These are phyloP conservation scores for Psilocybe tampanensis DNA, from an alignment of 768 basidiomycete genomes.

Conservation along the genomic window DNA sequence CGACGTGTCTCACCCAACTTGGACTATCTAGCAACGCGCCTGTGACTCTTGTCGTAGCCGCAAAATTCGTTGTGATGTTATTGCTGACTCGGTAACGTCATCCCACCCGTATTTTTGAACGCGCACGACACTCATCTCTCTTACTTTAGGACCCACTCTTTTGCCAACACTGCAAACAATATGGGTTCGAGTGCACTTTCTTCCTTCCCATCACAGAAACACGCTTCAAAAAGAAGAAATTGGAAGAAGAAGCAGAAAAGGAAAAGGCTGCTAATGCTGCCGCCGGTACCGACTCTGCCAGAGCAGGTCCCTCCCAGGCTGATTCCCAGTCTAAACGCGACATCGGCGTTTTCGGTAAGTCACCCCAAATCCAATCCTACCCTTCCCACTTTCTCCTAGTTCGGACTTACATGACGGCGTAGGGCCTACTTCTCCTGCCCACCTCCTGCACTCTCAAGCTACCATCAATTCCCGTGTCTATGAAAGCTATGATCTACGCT, in stretches of 20 bases:
- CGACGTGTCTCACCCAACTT: background rate
- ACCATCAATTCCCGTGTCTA: slow-evolving; percentile 84
- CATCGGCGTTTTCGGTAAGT: slow-evolving; percentile 64
- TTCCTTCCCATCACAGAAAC: slow-evolving; percentile 99
- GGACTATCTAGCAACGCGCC: slow-evolving; percentile 57
- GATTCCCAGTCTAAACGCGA: slow-evolving; percentile 55
- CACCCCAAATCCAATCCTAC: slow-evolving; percentile 11
- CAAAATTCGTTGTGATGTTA: slow-evolving; percentile 94
- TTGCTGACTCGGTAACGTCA: slow-evolving; percentile 60
- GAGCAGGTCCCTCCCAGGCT: slow-evolving; percentile 38
- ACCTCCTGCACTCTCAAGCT: slow-evolving; percentile 89
- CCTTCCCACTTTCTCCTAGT: slow-evolving; percentile 29
- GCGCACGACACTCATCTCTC: slow-evolving; percentile 1
- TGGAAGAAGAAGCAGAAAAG: slow-evolving; percentile 54
- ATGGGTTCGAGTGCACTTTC: slow-evolving; percentile 93
- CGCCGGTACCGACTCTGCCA: slow-evolving; percentile 28
- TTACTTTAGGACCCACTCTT: slow-evolving; percentile 61
- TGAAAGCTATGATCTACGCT: slow-evolving; percentile 84
- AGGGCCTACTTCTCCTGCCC: slow-evolving; percentile 88
- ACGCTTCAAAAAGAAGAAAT: slow-evolving; percentile 94
- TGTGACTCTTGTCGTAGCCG: slow-evolving; percentile 90
- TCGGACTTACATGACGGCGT: slow-evolving; percentile 45
- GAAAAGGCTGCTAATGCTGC: slow-evolving; percentile 38
- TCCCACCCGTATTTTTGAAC: slow-evolving; percentile 1
- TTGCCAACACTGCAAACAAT: slow-evolving; percentile 95